Percentiles rank a stretch among this genome's conserved stretches.
Evolutionary conservation across 2,329 filamentous ascomycete species (phyloP).

Genomic region (Ceratocystis eucalypticola): DNA sequence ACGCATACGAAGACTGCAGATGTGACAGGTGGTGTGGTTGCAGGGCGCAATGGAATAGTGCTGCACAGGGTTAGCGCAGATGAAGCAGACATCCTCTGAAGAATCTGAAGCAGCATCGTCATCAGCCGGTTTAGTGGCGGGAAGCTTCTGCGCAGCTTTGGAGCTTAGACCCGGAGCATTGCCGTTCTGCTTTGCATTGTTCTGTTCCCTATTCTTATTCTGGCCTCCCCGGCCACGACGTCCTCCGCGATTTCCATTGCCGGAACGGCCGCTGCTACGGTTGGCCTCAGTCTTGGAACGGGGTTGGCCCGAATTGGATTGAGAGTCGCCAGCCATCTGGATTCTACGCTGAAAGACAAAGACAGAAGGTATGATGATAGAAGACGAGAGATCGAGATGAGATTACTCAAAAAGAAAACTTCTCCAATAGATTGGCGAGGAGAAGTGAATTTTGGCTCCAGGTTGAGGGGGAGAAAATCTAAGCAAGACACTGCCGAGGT

Average conservation of each 20-base stretch:
- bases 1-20: slow-evolving; percentile 79
- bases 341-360: background rate
- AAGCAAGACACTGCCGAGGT: background rate
- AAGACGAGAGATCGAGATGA: background rate
- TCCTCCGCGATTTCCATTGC: background rate
- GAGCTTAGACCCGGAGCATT: background rate
- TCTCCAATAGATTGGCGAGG: background rate
- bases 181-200: background rate
- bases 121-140: slow-evolving; percentile 4
- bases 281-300: slow-evolving; percentile 7
- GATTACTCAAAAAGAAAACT: background rate
- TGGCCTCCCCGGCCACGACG: slow-evolving; percentile 6
- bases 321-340: slow-evolving; percentile 14
- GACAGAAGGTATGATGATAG: background rate
- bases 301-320: background rate
- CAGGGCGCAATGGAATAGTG: slow-evolving; percentile 85
- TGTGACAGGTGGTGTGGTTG: slow-evolving; percentile 94
- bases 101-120: slow-evolving; percentile 14
- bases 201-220: background rate
- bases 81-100: slow-evolving; percentile 76
- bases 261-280: background rate
- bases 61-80: slow-evolving; percentile 80
- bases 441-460: background rate
- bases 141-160: slow-evolving; percentile 9
- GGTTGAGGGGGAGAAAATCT: background rate